Evolutionary conservation across 768 basidiomycete genomes (phyloP).

Genomic region (Serendipita sp.): DNA sequence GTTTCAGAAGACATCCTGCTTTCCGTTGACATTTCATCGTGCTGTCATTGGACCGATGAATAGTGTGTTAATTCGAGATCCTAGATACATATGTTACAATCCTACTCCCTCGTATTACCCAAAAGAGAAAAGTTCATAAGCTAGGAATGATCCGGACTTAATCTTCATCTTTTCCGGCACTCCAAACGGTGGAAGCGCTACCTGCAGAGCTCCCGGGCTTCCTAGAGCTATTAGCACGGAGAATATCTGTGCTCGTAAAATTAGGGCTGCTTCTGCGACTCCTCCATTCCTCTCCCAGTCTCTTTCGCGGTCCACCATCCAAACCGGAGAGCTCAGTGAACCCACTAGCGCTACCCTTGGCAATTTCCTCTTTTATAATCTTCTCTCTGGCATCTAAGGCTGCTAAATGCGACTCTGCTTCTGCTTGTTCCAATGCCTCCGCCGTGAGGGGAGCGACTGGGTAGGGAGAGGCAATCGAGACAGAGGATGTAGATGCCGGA

Average conservation of each 20-base stretch:
- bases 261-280: constrained; percentile 34
- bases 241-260: constrained; percentile 7
- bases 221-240: constrained; percentile 5
- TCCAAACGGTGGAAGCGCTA: constrained; percentile 71
- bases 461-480: constrained; percentile 11
- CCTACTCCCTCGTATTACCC: no score
- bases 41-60: no score
- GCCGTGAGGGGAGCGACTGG: constrained; percentile 40
- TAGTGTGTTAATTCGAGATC: no score
- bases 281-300: constrained; percentile 36
- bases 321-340: constrained; percentile 58
- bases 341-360: constrained; percentile 53
- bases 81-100: no score
- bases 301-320: constrained; percentile 14
- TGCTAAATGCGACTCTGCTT: constrained; percentile 59
- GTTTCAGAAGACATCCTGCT: no score
- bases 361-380: constrained; percentile 52
- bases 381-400: constrained; percentile 71
- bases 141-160: background rate
- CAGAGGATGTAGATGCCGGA: background rate
- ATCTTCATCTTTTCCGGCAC: constrained; percentile 34
- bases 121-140: no score
- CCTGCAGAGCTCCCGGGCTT: constrained; percentile 38
- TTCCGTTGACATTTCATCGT: no score
- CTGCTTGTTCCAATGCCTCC: constrained; percentile 61